A percentile compares a stretch with the other conserved stretches of the same genome.
phyloP scores from a whole-genome alignment of 1,284 basidiomycete genomes.

The Puccinia triticina region DNA sequence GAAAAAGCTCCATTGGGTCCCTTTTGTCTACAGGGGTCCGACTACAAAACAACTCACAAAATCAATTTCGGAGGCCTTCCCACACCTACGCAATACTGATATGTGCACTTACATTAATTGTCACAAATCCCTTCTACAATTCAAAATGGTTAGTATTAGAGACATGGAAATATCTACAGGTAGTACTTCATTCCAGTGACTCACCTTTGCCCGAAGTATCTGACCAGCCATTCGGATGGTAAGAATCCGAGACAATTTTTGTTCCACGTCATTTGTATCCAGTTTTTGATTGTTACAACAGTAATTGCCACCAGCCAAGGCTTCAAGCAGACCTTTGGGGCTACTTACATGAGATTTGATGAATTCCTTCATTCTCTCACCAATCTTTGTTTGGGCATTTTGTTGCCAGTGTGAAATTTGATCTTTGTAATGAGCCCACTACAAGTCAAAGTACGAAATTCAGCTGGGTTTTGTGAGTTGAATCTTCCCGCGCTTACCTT shows the following conservation, averaged over 20 bases:
- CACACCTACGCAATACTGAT: not conserved
- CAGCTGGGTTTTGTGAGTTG: not conserved
- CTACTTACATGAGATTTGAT: not conserved
- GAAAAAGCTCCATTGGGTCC: conserved; percentile 12
- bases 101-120: conserved; percentile 9
- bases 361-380: too few relatives aligned
- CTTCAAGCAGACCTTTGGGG: not conserved
- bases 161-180: not conserved
- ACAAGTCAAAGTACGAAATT: not conserved
- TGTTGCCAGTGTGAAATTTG: not conserved
- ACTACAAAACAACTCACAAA: not conserved
- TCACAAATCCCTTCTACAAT: conserved; percentile 27
- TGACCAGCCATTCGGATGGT: not conserved
- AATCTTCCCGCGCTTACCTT: not conserved
- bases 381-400: not conserved
- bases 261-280: conserved; percentile 6
- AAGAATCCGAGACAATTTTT: not conserved
- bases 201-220: conserved; percentile 25
- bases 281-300: not conserved
- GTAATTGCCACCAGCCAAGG: conserved; percentile 7
- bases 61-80: not conserved
- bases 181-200: not conserved
- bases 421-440: not conserved
- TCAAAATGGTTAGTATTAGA: not conserved
- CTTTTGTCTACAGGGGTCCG: not conserved